Base-by-base conservation (phyloP, 2,329 filamentous ascomycete species). In the Shiraia bambusicola region DNA sequence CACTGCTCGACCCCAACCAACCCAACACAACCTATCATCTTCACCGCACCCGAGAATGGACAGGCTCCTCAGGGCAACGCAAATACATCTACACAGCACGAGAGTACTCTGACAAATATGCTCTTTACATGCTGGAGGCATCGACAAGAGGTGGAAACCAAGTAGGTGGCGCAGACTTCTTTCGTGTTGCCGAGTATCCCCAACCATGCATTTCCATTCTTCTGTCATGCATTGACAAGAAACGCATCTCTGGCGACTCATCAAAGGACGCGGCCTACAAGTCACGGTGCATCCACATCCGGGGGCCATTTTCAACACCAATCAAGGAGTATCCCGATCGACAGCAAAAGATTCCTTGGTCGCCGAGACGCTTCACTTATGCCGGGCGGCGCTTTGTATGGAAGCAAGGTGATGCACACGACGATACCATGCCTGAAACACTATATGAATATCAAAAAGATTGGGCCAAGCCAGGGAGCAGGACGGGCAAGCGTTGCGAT, bases 401-500 rank as follows among this genome's bases (percentile, higher is more conserved):
- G 71, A 74, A 60, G 26, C 64, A 63, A 7, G 72, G 67, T 14
- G 54, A 68, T 15, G 69, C 73, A 2, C 61, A 78, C 56, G 75
- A 78, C 47, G 73, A 78, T 27, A 61, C 63, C 5, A 67, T 67
- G 65, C 63, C 63, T 5, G 65, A 67, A 51, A 65, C 63, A 4
- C 51, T 67, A 15, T 67, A 66, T 47, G 65, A 67, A 37, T 67
- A 61, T 36, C 54, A 54, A 19, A 55, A 52, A 22, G 63, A 67
- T 32, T 66, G 58, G 58, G 54, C 60, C 8, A 67, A 67, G 48
- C 61, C 65, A 14, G 63, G 63, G 7, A 65, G 61, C 48, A 44
- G 65, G 28, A 66, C 61, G 10, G 65, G 65, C 34, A 67, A 67
- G 50, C 52, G 60, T 22, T 56, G 59, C 29, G 65, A 67, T 29